Base-by-base conservation (phyloP, 768 basidiomycete genomes). In the Pulveroboletus ravenelii region DNA sequence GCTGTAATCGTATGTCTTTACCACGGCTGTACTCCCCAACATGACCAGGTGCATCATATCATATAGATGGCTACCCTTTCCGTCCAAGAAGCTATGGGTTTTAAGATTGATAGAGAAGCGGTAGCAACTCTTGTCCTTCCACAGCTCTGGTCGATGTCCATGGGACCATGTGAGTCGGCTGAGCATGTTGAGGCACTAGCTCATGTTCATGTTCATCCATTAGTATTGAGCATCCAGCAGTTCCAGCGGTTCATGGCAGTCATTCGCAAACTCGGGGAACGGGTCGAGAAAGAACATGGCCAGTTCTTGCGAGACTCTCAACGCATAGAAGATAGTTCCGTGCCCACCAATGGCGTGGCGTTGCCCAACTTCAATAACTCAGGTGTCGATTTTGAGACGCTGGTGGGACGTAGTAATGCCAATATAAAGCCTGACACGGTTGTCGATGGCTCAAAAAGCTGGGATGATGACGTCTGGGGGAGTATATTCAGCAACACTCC, bases 141-240 rank as follows among this genome's bases (percentile, higher is more conserved):
- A 9, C 92, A 95, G 74, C 70, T 94, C 25, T 99, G 96, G 96
- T 76, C 87, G 3, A 97, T 99, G 93, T 93, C 89, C 3, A 95
- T 98, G 74, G 94, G 93, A 23, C 94, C 94, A 48, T 65, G 91
- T 92, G 63, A 61, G 87, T 78, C 29, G 43, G 18, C 9, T 13
- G 25, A 7, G 7, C 29, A 10, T 20, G 9, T 41, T 38, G 13
- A 38, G 20, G 13, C 37, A 27, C 18, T 32, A 10, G 48, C 25
- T 40, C 18, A 50, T 32, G 5, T 34, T 52, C 13, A 46, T 17
- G 4, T 50, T 55, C 41, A 52, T 27, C 47, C 38, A 29, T 55
- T 14, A 89, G 87, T 91, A 32, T 62, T 91, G n/a, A 91, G 78
- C 57, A 74, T 91, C 13, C 78, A 81, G 29, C 96, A 99, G 70